phyloP scores from a whole-genome alignment of 225 moss, liverwort and hornwort genomes.

The Asterella californica region DNA sequence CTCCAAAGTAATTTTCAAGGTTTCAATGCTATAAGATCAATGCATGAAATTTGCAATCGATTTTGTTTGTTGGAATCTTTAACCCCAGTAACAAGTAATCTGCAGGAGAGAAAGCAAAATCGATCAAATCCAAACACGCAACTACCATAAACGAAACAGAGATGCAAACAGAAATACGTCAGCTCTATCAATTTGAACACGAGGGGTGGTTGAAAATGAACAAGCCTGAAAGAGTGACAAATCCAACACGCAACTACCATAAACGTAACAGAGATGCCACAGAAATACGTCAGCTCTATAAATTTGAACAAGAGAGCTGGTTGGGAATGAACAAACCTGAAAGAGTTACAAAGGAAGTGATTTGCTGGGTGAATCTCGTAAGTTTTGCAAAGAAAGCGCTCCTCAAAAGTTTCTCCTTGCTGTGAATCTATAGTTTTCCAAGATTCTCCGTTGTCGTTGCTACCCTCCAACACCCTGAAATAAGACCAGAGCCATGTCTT shows the following conservation, averaged over 20 bases:
- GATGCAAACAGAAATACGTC: not conserved
- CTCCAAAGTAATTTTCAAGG: not conserved
- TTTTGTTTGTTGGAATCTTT: slow-evolving; percentile 3
- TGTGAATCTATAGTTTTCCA: slow-evolving; percentile 53
- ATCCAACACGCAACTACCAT: not conserved
- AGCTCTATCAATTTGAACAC: not conserved
- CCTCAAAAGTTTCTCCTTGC: slow-evolving; percentile 39
- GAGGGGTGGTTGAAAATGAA: not conserved
- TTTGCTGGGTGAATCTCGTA: slow-evolving; percentile 42
- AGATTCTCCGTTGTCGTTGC: slow-evolving; percentile 35
- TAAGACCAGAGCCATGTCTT: not conserved
- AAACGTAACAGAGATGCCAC: not conserved
- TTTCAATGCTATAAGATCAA: slow-evolving; percentile 33
- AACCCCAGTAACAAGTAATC: slow-evolving; percentile 23
- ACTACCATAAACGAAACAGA: not conserved
- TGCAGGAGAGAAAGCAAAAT: slow-evolving; percentile 1
- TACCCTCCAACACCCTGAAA: slow-evolving; percentile 50
- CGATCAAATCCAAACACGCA: not conserved
- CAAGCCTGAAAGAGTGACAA: slow-evolving; percentile 44
- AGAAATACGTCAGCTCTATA: not conserved
- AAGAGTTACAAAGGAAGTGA: slow-evolving; percentile 35
- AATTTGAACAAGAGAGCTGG: not conserved
- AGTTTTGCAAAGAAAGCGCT: slow-evolving; percentile 38
- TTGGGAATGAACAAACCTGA: slow-evolving; percentile 27
- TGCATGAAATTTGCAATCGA: slow-evolving; percentile 29